Conservation (phyloP, 176 grass and related monocot species). For the Pontederia paniculata region DNA sequence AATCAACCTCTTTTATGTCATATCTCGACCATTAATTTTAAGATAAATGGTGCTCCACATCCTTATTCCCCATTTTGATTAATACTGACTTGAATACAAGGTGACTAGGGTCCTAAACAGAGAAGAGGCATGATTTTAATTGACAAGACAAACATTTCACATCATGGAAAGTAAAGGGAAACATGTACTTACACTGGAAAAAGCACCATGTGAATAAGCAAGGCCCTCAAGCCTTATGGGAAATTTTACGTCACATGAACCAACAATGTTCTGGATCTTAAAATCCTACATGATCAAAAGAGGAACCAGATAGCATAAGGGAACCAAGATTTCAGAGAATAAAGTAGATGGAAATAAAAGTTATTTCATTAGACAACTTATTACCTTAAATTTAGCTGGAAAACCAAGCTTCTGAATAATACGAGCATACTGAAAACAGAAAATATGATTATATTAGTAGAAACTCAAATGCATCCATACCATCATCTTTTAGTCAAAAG, state of each 20-base stretch:
- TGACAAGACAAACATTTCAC: not conserved
- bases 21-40: too few relatives aligned
- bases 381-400: conserved; percentile 93
- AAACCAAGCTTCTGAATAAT: conserved; percentile 98
- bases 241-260: conserved; percentile 89
- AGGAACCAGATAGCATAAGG: not conserved
- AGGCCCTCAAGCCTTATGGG: conserved; percentile 87
- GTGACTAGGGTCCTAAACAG: too few relatives aligned
- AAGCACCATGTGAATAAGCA: conserved; percentile 86
- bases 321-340: not conserved
- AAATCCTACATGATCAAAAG: conserved; percentile 43
- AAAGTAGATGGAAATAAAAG: not conserved
- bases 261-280: conserved; percentile 92
- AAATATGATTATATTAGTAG: not conserved
- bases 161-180: not conserved
- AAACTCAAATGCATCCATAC: not conserved
- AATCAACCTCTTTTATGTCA: too few relatives aligned
- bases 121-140: conserved; percentile 3
- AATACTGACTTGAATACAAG: too few relatives aligned
- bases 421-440: conserved; percentile 67
- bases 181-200: conserved; percentile 57
- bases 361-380: not conserved
- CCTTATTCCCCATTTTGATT: too few relatives aligned
- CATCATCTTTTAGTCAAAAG: not conserved
- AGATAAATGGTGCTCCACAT: too few relatives aligned